Evolutionary conservation across 2,329 filamentous ascomycete species (phyloP).

Genomic region (Cadophora malorum): DNA sequence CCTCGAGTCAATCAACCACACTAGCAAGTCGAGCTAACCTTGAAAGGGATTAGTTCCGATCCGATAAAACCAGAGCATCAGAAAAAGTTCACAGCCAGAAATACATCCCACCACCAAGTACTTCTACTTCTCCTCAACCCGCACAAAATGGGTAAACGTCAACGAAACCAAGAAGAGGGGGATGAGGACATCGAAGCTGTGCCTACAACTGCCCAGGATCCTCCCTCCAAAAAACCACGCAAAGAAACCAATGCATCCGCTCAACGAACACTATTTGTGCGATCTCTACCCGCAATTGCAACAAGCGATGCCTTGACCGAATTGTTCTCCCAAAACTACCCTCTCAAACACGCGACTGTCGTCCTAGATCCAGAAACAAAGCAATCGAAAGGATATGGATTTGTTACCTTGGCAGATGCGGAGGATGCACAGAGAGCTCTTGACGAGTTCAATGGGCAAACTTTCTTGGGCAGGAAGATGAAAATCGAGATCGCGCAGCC

Average conservation of each 20-base stretch:
- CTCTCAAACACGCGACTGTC: slow-evolving; percentile 94
- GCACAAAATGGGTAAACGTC: slow-evolving; percentile 41
- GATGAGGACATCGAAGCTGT: slow-evolving; percentile 29
- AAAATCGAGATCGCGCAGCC: slow-evolving; percentile 88
- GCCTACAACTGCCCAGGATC: slow-evolving; percentile 35
- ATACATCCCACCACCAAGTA: background rate
- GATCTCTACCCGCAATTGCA: slow-evolving; percentile 77
- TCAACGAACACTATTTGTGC: slow-evolving; percentile 83
- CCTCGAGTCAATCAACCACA: background rate
- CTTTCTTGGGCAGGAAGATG: slow-evolving; percentile 81
- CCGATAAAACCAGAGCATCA: background rate
- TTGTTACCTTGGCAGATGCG: slow-evolving; percentile 93
- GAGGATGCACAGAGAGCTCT: slow-evolving; percentile 87
- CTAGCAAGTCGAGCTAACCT: background rate
- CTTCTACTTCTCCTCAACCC: background rate
- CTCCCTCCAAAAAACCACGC: slow-evolving; percentile 60
- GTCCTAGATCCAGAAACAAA: slow-evolving; percentile 87
- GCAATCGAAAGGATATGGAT: slow-evolving; percentile 88
- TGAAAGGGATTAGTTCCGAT: background rate
- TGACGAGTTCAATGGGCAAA: slow-evolving; percentile 78
- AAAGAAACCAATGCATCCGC: slow-evolving; percentile 57
- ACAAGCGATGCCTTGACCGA: slow-evolving; percentile 85
- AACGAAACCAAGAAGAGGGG: slow-evolving; percentile 36
- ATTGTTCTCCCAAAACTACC: slow-evolving; percentile 92
- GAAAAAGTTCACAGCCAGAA: slow-evolving; percentile 25